These are phyloP conservation scores for Fusarium tanahbumbuense DNA, from an alignment of 2,329 filamentous ascomycete species.

Conservation along the genomic window DNA sequence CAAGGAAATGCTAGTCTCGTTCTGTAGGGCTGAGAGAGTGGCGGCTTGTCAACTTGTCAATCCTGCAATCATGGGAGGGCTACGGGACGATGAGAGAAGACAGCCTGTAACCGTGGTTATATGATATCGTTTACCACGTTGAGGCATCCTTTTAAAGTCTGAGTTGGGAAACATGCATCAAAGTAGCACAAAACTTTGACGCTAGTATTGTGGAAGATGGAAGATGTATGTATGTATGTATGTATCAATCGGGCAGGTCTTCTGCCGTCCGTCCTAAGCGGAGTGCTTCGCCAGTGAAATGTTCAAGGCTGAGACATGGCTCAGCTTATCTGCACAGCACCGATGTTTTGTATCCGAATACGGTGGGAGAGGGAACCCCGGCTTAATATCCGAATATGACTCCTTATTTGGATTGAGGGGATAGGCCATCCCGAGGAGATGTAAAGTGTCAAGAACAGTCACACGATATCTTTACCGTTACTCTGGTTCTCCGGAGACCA, in stretches of 20 bases:
- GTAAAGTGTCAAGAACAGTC: neutral
- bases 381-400: neutral
- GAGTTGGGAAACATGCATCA: neutral
- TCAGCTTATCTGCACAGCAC: neutral
- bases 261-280: neutral
- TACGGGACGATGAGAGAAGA: slow-evolving; percentile 14
- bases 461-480: slow-evolving; percentile 8
- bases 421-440: slow-evolving; percentile 24
- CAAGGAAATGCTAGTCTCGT: slow-evolving; percentile 5
- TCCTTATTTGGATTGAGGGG: neutral
- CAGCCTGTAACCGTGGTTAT: neutral
- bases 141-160: neutral
- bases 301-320: neutral
- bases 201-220: neutral
- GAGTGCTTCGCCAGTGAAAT: neutral
- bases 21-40: slow-evolving; percentile 4
- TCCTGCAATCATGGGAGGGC: slow-evolving; percentile 16
- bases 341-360: slow-evolving; percentile 6
- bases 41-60: slow-evolving; percentile 20
- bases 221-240: neutral
- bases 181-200: neutral
- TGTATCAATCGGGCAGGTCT: neutral
- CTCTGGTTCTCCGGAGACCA: slow-evolving; percentile 16
- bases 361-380: neutral
- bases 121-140: neutral